These are phyloP conservation scores for Nemania sp. DNA, from an alignment of 2,329 filamentous ascomycete genomes.

Conservation along the genomic window DNA sequence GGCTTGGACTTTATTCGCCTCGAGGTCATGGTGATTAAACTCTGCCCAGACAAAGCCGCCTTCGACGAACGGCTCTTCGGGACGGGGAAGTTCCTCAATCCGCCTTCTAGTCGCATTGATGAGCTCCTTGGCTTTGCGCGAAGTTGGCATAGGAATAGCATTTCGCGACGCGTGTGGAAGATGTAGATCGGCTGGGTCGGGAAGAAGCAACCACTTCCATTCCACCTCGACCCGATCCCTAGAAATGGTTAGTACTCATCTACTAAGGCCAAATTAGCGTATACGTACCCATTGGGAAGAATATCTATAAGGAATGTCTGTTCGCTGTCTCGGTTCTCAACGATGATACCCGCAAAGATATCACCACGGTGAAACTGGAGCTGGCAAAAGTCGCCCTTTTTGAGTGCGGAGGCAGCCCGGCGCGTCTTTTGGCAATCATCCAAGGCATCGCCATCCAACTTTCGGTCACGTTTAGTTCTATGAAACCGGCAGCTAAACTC, in stretches of 20 bases:
- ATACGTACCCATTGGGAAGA: constrained; percentile 79
- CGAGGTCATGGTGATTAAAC: constrained; percentile 73
- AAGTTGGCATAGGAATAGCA: constrained; percentile 76
- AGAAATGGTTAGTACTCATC: constrained; percentile 56
- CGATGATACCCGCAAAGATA: constrained; percentile 89
- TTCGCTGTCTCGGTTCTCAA: constrained; percentile 84
- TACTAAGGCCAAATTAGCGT: constrained; percentile 25
- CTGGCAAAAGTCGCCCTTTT: constrained; percentile 83
- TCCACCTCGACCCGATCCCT: constrained; percentile 82
- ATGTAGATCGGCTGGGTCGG: constrained; percentile 76
- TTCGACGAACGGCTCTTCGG: constrained; percentile 75
- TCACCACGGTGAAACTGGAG: constrained; percentile 86
- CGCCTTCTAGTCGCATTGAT: constrained; percentile 74
- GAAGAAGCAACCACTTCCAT: constrained; percentile 84
- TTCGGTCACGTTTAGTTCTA: constrained; percentile 85
- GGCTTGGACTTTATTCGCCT: constrained; percentile 69
- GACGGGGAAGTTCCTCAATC: constrained; percentile 71
- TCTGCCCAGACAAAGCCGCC: constrained; percentile 81
- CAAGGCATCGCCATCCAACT: constrained; percentile 74
- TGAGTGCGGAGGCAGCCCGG: constrained; percentile 75
- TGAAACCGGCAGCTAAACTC: constrained; percentile 97
- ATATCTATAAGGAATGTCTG: constrained; percentile 83
- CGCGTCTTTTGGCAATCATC: constrained; percentile 77
- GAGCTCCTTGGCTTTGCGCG: constrained; percentile 71
- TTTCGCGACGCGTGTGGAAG: constrained; percentile 80